Evolutionary conservation across 179 eudicot species (phyloP).

Genomic region (Beta macrorhiza): DNA sequence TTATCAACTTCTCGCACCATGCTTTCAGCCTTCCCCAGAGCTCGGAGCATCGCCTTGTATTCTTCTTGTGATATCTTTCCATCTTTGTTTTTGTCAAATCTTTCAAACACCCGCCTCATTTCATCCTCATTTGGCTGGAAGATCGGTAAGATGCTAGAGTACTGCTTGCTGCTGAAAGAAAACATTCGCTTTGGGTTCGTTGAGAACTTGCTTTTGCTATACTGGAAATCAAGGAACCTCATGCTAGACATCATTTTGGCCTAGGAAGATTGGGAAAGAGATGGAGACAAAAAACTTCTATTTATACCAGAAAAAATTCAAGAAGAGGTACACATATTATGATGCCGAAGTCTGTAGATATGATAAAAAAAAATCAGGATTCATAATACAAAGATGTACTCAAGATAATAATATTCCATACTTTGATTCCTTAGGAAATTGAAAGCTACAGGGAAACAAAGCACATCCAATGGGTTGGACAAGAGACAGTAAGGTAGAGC

Average conservation of each 20-base stretch:
- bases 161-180: constrained; percentile 34
- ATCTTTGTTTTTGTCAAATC: constrained; percentile 66
- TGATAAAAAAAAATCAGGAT: background rate
- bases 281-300: background rate
- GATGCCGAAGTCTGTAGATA: constrained; percentile 13
- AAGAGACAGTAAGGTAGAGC: constrained; percentile 7
- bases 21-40: constrained; percentile 46
- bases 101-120: constrained; percentile 59
- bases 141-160: constrained; percentile 26
- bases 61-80: constrained; percentile 78
- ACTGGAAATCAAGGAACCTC: constrained; percentile 37
- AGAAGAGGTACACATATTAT: constrained; percentile 15
- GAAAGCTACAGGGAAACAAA: constrained; percentile 21
- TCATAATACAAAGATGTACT: background rate
- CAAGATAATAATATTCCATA: constrained; percentile 3
- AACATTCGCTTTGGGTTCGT: constrained; percentile 32
- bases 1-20: constrained; percentile 34
- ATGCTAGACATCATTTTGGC: constrained; percentile 25
- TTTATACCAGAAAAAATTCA: constrained; percentile 11
- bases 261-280: background rate
- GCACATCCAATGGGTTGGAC: constrained; percentile 13
- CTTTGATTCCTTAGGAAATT: constrained; percentile 7
- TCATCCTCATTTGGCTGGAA: constrained; percentile 51
- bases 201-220: constrained; percentile 29
- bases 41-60: constrained; percentile 51